Base-by-base conservation (phyloP, 1,284 basidiomycete species). In the Cryptococcus hybrid region DNA sequence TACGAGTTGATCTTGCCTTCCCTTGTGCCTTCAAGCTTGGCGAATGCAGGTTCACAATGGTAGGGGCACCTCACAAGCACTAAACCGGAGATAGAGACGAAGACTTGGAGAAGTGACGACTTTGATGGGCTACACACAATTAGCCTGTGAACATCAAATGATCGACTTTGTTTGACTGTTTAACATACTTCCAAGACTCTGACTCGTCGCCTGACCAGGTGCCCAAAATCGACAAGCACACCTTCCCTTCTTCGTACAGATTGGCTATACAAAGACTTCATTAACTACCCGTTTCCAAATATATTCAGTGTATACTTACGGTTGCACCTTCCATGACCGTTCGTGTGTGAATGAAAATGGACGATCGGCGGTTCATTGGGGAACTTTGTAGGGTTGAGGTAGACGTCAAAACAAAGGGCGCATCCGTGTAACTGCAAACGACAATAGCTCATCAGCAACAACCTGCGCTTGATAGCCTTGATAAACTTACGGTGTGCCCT, bases 241-340 rank as follows among this genome's bases (percentile, higher is more conserved):
- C 92, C 75, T 95, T 95, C 47, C 92, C 92, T 66, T 97, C 93
- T 71, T 95, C 92, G 68, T 97, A 97, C 50, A 96, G 78, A 76
- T 97, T 96, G 34, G 80, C 86, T 88, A 44, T 15, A 35, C 40
- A 13, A 13, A 30, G 13, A 36, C 36, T 4, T 35, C 34, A 18
- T 52, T 11, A 52, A 15, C 8, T 12, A 8, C 12, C 30, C 9
- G 7, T 38, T 13, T 45, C 42, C 7, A 7, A 9, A 12, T 30
- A 24, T 24, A 47, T 47, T 24, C 18, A 12, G 24, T 13, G 47
- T 2, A 15, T 13, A 52, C 71, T 58, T 42, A 64, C 61, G 74
- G 55, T 70, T 79, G 86, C 88, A 89, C 81, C 91, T 82, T 15
- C 92, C 92, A 68, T 92, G 92, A 8, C 91, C 92, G 73, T 91